Evolutionary conservation across 1,284 basidiomycete species (phyloP), one percentile per base, ranked within the genome.

Genomic region (Leccinum pachyderme): DNA sequence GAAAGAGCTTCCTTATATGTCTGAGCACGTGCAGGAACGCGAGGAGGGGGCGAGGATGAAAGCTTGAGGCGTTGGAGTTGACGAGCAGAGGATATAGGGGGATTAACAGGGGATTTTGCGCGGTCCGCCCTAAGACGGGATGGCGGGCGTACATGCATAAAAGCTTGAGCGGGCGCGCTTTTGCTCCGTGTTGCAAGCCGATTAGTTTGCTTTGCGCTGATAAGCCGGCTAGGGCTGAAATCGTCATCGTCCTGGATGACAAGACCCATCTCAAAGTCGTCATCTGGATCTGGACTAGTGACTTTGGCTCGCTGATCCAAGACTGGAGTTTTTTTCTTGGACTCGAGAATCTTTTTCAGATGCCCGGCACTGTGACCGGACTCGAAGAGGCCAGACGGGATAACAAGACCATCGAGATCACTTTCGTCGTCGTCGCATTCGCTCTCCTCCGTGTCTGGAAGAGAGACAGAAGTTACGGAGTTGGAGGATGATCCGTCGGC

Each of bases 191-290:
- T 72, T 66, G 75, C 65, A 66, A 66, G 61, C 15, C 79, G 78
- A 48, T 79, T 72, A 22, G 74, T 69, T 57, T 82, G 76, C 53
- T 84, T 81, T 31, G 79, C 72, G 54, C 77, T 82, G 64, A 77
- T 73, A 29, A 91, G 78, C 49, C 89, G 78, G 66, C 84, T 88
- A 7, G 87, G 85, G 65, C 86, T 91, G 48, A 92, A 81, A 66
- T 91, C 89, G 53, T 81, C 81, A 65, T 90, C 89, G 57, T 89
- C 87, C 63, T 86, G 84, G 63, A 93, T 86, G 60, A 91, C 80
- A 51, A 93, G 82, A 27, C 89, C 91, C 60, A 81, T 81, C 71
- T 93, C 90, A 59, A 90, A 91, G 67, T 91, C 86, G 58, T 91
- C 89, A 63, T 91, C 89, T 12, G 84, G 82, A 67, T 88, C 81